phyloP scores from a whole-genome alignment of 129 eudicot species.

The Deinandra increscens region DNA sequence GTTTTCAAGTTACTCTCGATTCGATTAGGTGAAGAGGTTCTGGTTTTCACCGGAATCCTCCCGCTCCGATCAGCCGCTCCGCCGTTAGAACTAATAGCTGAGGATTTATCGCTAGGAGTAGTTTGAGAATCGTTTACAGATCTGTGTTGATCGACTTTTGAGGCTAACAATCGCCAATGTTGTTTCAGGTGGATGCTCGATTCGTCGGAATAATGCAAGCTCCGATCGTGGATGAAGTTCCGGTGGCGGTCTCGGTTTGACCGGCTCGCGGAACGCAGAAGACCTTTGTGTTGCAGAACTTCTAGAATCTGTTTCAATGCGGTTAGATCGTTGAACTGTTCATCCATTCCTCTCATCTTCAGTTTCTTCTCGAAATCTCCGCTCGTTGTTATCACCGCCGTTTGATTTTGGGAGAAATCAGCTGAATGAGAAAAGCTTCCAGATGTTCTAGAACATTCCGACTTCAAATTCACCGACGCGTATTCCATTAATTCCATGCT shows the following conservation, averaged over 20 bases:
- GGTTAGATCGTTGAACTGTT: constrained; percentile 60
- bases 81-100: too few species aligned
- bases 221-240: constrained; percentile 50
- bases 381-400: constrained; percentile 34
- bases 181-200: constrained; percentile 55
- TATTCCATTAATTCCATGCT: background rate
- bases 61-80: constrained; percentile 30
- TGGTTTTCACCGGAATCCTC: constrained; percentile 39
- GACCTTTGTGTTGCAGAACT: constrained; percentile 88
- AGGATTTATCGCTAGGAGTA: too few species aligned
- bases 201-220: constrained; percentile 40
- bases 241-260: constrained; percentile 30
- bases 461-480: constrained; percentile 14
- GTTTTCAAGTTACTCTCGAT: constrained; percentile 46
- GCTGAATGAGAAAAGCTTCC: constrained; percentile 54
- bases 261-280: constrained; percentile 51
- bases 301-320: constrained; percentile 87
- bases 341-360: constrained; percentile 68
- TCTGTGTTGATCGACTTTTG: constrained; percentile 19
- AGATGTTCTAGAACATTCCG: constrained; percentile 28
- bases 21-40: constrained; percentile 43
- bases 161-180: constrained; percentile 34
- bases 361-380: constrained; percentile 68
- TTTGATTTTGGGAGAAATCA: constrained; percentile 52
- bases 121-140: constrained; percentile 28